These are phyloP conservation scores for Noccaea bulbosa DNA, from an alignment of 345 rosid species.

Conservation along the genomic window DNA sequence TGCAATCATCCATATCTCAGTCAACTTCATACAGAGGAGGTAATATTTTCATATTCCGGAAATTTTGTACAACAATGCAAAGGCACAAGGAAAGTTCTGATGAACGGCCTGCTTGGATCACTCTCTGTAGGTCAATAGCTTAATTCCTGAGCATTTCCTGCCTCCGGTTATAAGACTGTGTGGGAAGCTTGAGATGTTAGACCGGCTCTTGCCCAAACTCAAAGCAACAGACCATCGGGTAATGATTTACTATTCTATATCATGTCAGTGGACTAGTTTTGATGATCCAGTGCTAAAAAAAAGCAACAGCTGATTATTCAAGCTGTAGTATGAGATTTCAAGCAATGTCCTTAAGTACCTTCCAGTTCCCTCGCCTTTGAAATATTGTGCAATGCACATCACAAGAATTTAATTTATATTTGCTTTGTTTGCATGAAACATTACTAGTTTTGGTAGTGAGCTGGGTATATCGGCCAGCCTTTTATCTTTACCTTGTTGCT, in stretches of 20 bases:
- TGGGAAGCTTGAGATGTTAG: constrained; percentile 98
- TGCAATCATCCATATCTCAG: constrained; percentile 97
- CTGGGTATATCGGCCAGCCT: background rate
- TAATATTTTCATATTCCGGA: constrained; percentile 19
- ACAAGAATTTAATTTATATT: background rate
- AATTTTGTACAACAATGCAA: constrained; percentile 10
- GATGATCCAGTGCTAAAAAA: background rate
- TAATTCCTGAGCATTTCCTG: constrained; percentile 81
- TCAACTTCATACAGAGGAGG: constrained; percentile 96
- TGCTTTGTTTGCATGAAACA: constrained; percentile 7
- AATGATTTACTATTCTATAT: constrained; percentile 38
- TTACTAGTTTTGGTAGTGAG: constrained; percentile 1
- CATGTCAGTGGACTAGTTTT: constrained; percentile 13
- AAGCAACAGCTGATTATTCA: constrained; percentile 3
- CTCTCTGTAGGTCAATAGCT: constrained; percentile 65
- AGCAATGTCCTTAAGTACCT: constrained; percentile 11
- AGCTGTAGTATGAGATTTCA: background rate
- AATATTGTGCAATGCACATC: background rate
- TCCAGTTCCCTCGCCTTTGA: background rate
- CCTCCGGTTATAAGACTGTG: constrained; percentile 80
- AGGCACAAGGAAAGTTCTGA: constrained; percentile 21
- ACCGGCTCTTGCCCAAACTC: constrained; percentile 83
- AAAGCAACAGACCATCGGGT: constrained; percentile 97
- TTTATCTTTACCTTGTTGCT: constrained; percentile 4
- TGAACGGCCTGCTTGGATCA: constrained; percentile 3